Base-by-base conservation (phyloP, 352 stramenopile species). In the Pythium scleroteichum region DNA sequence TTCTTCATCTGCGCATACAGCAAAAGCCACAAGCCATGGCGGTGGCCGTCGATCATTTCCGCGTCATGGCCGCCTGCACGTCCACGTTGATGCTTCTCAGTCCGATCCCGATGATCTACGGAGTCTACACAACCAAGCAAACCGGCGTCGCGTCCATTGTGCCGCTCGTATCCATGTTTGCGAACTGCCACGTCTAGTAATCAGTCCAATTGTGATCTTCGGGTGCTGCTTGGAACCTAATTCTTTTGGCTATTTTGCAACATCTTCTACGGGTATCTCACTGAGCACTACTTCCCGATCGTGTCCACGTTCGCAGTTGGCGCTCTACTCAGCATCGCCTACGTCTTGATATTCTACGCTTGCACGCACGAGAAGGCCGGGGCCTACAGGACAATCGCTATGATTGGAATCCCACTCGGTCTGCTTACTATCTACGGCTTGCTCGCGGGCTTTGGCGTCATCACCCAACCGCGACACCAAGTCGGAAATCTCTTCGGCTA, bases 281-380 rank as follows among this genome's bases (percentile, higher is more conserved):
- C 54, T 16, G 44, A 69, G 55, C 66, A 79, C 33, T 75, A 80
- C 53, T 79, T 81, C 53, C 75, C 78, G 1, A 62, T 87, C 8
- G 67, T 84, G 29, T 64, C 71, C 10, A 84, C 74, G 1, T 88
- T 79, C 35, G 53, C 61, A 20, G 67, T 81, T n/a, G 78, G 76
- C 22, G 68, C 75, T 51, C 49, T 78, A 17, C 49, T 76, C 0
- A 56, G 64, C 6, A 19, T 83, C 26, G 32, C 61, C 16, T 88
- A 81, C 70, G 74, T 88, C 42, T 32, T 64, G 4, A 32, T 82
- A 19, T 86, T 82, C 62, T 85, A 80, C 57, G 62, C 58, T 10
- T 82, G 71, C 60, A 64, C 72, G 1, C 53, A 67, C 4, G 73
- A 87, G 16, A 62, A 56, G 39, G 66, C 62, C 50, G 74, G 79